Evolutionary conservation across 2,329 filamentous ascomycete species (phyloP).

Genomic region (Emergomyces orientalis): DNA sequence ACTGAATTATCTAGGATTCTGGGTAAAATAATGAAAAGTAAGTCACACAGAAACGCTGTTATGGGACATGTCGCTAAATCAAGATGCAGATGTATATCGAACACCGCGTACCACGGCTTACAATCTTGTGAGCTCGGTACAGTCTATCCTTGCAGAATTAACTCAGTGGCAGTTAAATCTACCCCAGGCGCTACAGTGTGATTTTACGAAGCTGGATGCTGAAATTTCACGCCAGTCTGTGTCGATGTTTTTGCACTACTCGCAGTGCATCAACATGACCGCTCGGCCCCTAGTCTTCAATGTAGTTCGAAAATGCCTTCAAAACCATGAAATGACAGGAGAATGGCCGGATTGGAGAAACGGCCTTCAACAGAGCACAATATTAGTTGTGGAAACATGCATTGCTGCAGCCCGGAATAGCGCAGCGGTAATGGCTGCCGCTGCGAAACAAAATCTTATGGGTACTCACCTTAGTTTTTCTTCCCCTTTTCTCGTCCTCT

Average conservation of each 20-base stretch:
- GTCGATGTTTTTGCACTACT: conserved; percentile 47
- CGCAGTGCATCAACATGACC: conserved; percentile 51
- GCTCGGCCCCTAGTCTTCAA: conserved; percentile 46
- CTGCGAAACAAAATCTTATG: conserved; percentile 43
- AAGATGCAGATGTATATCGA: conserved; percentile 39
- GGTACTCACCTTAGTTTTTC: conserved; percentile 27
- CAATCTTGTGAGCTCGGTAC: conserved; percentile 42
- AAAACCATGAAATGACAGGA: conserved; percentile 25
- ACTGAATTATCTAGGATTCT: conserved; percentile 46
- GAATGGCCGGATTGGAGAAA: conserved; percentile 36
- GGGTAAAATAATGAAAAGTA: conserved; percentile 39
- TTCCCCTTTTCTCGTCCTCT: neutral
- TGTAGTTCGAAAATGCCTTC: conserved; percentile 43
- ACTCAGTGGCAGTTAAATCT: conserved; percentile 43
- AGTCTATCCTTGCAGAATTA: conserved; percentile 43
- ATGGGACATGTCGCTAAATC: conserved; percentile 9
- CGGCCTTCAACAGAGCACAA: conserved; percentile 41
- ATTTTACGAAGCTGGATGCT: conserved; percentile 37
- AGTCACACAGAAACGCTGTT: neutral
- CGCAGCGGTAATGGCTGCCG: conserved; percentile 42
- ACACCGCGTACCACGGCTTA: conserved; percentile 40
- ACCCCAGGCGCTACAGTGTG: conserved; percentile 41
- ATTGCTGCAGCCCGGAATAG: conserved; percentile 43
- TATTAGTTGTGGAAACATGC: conserved; percentile 46
- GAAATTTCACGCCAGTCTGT: conserved; percentile 42